Conservation (phyloP, 2,329 filamentous ascomycete genomes). For the Claviceps sp. region DNA sequence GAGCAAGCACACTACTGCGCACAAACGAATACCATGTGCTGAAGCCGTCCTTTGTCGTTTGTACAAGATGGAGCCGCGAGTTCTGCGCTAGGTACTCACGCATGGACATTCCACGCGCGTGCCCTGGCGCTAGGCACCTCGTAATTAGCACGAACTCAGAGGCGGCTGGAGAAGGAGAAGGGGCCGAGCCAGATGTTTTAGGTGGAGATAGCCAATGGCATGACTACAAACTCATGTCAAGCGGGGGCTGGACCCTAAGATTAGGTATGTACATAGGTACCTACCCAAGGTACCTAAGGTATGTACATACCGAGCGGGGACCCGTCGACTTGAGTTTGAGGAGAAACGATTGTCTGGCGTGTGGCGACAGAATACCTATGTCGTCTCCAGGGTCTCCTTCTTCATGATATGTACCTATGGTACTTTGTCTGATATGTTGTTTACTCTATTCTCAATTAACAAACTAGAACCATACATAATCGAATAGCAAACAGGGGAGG, state of each 20-base stretch:
- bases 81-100: not conserved
- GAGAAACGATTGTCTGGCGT: too few species aligned
- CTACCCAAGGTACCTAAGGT: too few species aligned
- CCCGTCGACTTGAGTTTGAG: too few species aligned
- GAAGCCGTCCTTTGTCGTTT: not conserved
- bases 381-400: too few species aligned
- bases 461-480: too few species aligned
- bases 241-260: not conserved
- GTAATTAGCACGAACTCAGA: not conserved
- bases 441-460: too few species aligned
- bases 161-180: not conserved
- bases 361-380: too few species aligned
- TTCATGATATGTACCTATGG: too few species aligned
- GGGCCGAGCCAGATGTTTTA: not conserved
- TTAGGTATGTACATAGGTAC: too few species aligned
- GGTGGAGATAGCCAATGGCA: not conserved
- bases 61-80: conserved; percentile 2
- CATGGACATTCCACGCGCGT: not conserved
- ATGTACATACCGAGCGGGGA: too few species aligned
- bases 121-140: not conserved
- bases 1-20: not conserved
- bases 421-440: too few species aligned
- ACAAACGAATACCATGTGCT: not conserved
- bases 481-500: too few species aligned
- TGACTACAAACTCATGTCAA: not conserved